Base-by-base conservation (phyloP, 2,329 filamentous ascomycete genomes). In the Endocalyx cinctus region DNA sequence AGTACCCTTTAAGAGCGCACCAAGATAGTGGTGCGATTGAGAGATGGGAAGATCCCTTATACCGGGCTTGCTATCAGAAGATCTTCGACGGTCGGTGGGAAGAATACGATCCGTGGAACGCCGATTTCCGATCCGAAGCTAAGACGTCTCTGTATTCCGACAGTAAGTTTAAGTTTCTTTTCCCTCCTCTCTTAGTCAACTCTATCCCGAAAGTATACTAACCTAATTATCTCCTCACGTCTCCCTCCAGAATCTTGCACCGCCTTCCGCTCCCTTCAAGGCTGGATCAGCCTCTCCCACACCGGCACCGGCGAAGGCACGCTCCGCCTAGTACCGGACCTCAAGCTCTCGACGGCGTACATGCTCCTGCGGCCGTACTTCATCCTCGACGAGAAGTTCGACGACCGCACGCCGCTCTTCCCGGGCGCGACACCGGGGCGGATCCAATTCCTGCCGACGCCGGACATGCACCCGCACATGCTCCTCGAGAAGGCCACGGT, bases 221-320 rank as follows among this genome's bases (percentile, higher is more conserved):
- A n/a, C n/a, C n/a, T n/a, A n/a, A n/a, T n/a, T n/a, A n/a, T n/a
- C n/a, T n/a, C n/a, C n/a, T n/a, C n/a, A n/a, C n/a, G n/a, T n/a
- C 0, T 79, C 81, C 2, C 12, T 14, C 10, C 13, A 31, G 25
- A 26, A 26, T 75, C 76, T 7, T 84, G 80, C 55, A 74, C 65
- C n/a, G 79, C 81, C 60, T 78, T 83, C 54, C 69, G 82, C 17
- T 79, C 83, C 63, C 80, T 78, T 47, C 82, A 86, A 51, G 82
- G 79, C 22, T 86, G 82, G 82, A 57, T 85, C 10, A 64, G 63
- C 13, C 72, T 86, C 62, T 79, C 72, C 6, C 63, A 69, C 15
- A 82, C 77, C 1, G 72, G 67, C 0, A 78, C 80, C 0, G 72
- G 70, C 10, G 78, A 86, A 52, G 82, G 82, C 4, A 83, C 80